A percentile compares a stretch with the other conserved stretches of the same genome.
Conservation (phyloP, 352 stramenopile genomes). For the Phytophthora nicotianae region DNA sequence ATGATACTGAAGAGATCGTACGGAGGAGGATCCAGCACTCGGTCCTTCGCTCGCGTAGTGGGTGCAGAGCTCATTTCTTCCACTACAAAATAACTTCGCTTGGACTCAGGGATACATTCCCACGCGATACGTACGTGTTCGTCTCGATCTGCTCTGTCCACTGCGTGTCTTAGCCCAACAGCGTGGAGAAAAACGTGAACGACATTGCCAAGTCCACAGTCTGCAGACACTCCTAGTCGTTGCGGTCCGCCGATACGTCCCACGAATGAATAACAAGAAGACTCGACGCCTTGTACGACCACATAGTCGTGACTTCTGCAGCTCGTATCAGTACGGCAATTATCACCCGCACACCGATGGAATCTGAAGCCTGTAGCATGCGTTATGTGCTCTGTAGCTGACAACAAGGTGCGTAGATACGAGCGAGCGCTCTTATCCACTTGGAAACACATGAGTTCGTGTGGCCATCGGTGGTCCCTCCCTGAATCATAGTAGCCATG, state of each 20-base stretch:
- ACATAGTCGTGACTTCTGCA: constrained; percentile 67
- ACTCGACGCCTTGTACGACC: constrained; percentile 50
- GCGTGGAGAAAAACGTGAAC: constrained; percentile 83
- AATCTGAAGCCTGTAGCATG: constrained; percentile 74
- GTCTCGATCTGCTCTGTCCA: constrained; percentile 74
- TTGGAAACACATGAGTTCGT: constrained; percentile 72
- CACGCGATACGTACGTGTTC: constrained; percentile 79
- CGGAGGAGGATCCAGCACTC: constrained; percentile 28
- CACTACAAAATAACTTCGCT: constrained; percentile 72
- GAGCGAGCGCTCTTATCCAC: constrained; percentile 48
- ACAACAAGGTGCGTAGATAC: constrained; percentile 48
- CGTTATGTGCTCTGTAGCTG: constrained; percentile 68
- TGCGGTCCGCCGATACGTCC: constrained; percentile 74
- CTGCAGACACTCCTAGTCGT: constrained; percentile 62
- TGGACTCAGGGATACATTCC: constrained; percentile 73
- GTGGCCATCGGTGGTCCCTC: constrained; percentile 72
- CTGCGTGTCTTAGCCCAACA: constrained; percentile 72
- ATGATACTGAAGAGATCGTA: constrained; percentile 91
- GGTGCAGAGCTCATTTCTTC: constrained; percentile 45
- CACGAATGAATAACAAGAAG: constrained; percentile 82
- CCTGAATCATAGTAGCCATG: constrained; percentile 87
- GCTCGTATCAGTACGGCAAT: constrained; percentile 45
- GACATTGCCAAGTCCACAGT: constrained; percentile 77
- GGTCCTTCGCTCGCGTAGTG: constrained; percentile 24
- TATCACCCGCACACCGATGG: constrained; percentile 49